Conservation (phyloP, 2,329 filamentous ascomycete species). For the Fusarium sp. region DNA sequence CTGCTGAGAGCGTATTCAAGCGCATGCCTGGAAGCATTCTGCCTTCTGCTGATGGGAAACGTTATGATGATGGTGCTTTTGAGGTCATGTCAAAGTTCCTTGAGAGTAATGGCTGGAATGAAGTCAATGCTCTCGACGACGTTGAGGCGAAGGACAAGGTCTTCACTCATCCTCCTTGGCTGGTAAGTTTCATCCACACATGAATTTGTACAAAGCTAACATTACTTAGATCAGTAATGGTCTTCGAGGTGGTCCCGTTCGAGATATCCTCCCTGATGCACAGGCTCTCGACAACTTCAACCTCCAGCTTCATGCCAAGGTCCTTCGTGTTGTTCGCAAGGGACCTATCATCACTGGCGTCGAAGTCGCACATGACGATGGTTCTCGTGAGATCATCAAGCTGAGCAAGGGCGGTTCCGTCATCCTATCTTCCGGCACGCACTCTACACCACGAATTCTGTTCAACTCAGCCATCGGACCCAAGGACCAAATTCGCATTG, state of each 20-base stretch:
- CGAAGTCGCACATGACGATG: slow-evolving; percentile 67
- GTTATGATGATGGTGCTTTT: slow-evolving; percentile 74
- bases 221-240: slow-evolving; percentile 67
- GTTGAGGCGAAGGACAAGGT: slow-evolving; percentile 72
- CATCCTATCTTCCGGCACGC: slow-evolving; percentile 73
- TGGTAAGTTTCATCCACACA: slow-evolving; percentile 17
- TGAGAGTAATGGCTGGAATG: slow-evolving; percentile 68
- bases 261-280: slow-evolving; percentile 74
- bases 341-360: slow-evolving; percentile 71
- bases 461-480: slow-evolving; percentile 71
- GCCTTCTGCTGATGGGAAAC: slow-evolving; percentile 73
- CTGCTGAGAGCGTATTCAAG: slow-evolving; percentile 73
- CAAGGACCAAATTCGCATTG: slow-evolving; percentile 65
- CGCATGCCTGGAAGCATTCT: slow-evolving; percentile 59
- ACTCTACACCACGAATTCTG: slow-evolving; percentile 74
- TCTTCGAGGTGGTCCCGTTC: slow-evolving; percentile 74
- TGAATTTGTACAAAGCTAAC: not conserved
- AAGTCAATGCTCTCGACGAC: slow-evolving; percentile 68
- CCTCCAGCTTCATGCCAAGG: slow-evolving; percentile 71
- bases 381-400: slow-evolving; percentile 67
- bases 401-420: slow-evolving; percentile 71
- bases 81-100: slow-evolving; percentile 70
- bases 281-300: slow-evolving; percentile 70
- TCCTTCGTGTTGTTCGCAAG: slow-evolving; percentile 72
- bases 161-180: slow-evolving; percentile 73